These are phyloP conservation scores for Funneliformis caledonium DNA, from an alignment of 371 early-diverging fungal genomes.

Conservation along the genomic window DNA sequence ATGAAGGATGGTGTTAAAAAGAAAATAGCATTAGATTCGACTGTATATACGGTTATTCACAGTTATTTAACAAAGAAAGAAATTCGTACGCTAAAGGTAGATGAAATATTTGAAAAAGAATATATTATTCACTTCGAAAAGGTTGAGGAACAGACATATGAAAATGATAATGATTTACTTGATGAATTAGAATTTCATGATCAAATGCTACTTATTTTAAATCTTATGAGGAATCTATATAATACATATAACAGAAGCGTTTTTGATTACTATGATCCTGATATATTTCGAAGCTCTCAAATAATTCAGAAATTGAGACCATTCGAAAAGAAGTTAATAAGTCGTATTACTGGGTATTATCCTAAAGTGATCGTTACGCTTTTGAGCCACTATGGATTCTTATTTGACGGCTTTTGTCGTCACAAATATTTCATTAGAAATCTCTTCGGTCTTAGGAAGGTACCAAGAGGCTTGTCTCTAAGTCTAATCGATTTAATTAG, in stretches of 20 bases:
- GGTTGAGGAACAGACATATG: background rate
- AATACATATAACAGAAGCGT: background rate
- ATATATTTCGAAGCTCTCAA: background rate
- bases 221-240: background rate
- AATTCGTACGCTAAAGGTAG: background rate
- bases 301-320: background rate
- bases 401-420: background rate
- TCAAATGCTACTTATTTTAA: background rate
- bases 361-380: background rate
- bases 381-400: background rate
- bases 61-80: slow-evolving; percentile 1
- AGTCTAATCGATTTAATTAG: background rate
- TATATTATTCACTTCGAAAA: background rate
- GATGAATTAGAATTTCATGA: background rate
- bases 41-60: background rate
- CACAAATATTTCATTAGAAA: background rate
- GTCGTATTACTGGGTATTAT: background rate
- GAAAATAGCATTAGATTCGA: background rate
- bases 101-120: background rate
- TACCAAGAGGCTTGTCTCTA: background rate
- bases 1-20: background rate
- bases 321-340: background rate
- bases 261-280: background rate
- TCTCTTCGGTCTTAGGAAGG: background rate
- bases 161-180: background rate